Conservation (phyloP, 495 filamentous ascomycete species). For the Aspergillus asperescens region DNA sequence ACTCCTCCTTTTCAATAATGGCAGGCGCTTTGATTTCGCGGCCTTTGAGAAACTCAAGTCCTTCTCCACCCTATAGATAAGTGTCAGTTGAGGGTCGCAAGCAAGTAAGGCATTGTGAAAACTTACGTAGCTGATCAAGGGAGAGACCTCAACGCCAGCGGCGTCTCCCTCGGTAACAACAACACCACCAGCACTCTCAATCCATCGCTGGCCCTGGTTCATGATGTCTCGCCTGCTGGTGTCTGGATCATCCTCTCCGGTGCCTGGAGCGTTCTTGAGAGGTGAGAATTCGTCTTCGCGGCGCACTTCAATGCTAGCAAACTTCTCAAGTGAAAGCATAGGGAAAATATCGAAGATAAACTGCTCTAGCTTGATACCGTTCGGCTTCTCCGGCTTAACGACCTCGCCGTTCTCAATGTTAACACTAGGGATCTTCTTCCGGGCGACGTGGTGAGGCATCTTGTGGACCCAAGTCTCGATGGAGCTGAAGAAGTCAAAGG, state of each 20-base stretch:
- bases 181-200: slow-evolving; percentile 68
- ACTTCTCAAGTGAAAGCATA: slow-evolving; percentile 75
- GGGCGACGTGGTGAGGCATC: slow-evolving; percentile 90
- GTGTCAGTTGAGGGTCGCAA: slow-evolving; percentile 21
- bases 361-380: slow-evolving; percentile 98
- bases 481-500: slow-evolving; percentile 82
- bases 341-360: slow-evolving; percentile 99
- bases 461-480: slow-evolving; percentile 81
- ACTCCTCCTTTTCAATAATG: slow-evolving; percentile 68
- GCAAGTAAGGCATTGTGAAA: slow-evolving; percentile 14
- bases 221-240: slow-evolving; percentile 88
- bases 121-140: slow-evolving; percentile 93
- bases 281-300: slow-evolving; percentile 98
- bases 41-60: slow-evolving; percentile 69
- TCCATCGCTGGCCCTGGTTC: slow-evolving; percentile 80
- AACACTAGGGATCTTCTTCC: slow-evolving; percentile 95
- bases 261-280: slow-evolving; percentile 90
- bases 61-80: slow-evolving; percentile 72
- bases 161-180: slow-evolving; percentile 66
- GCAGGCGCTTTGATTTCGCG: slow-evolving; percentile 71
- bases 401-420: slow-evolving; percentile 68
- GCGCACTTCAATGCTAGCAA: slow-evolving; percentile 91
- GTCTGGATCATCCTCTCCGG: slow-evolving; percentile 88
- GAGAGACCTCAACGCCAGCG: slow-evolving; percentile 82
- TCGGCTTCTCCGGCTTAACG: slow-evolving; percentile 87